These are phyloP conservation scores for Dissophora ornata DNA, from an alignment of 192 early-diverging fungal species.

Conservation along the genomic window DNA sequence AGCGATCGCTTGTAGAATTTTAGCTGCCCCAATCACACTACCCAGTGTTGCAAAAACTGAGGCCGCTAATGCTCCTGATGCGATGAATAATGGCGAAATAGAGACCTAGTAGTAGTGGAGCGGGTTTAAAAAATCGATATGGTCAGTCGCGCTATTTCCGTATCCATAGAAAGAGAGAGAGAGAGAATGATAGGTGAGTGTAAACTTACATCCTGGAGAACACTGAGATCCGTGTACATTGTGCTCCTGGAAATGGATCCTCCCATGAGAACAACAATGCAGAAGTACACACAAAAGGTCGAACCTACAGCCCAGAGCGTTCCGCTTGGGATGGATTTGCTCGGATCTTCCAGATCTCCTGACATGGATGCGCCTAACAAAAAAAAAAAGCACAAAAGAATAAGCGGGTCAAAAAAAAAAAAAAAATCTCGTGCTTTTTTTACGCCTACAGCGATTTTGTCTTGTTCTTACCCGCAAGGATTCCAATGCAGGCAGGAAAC, in stretches of 20 bases:
- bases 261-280: constrained; percentile 66
- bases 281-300: constrained; percentile 66
- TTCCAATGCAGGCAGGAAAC: constrained; percentile 77
- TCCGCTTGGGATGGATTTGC: constrained; percentile 74
- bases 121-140: neutral
- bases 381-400: too few relatives aligned
- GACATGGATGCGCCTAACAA: constrained; percentile 72
- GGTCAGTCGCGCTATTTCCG: neutral
- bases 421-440: too few relatives aligned
- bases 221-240: constrained; percentile 69
- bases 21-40: constrained; percentile 68
- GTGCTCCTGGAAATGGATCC: constrained; percentile 66
- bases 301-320: constrained; percentile 71
- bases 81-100: constrained; percentile 63
- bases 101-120: constrained; percentile 61
- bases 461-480: constrained; percentile 67
- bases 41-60: constrained; percentile 72
- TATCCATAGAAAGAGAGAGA: neutral
- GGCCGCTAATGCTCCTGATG: constrained; percentile 68
- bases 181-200: neutral
- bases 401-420: too few relatives aligned
- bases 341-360: constrained; percentile 73
- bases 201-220: constrained; percentile 65
- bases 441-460: too few relatives aligned
- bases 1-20: constrained; percentile 75